Base-by-base conservation (phyloP, 2,329 filamentous ascomycete species). In the Epichloe amarillans region DNA sequence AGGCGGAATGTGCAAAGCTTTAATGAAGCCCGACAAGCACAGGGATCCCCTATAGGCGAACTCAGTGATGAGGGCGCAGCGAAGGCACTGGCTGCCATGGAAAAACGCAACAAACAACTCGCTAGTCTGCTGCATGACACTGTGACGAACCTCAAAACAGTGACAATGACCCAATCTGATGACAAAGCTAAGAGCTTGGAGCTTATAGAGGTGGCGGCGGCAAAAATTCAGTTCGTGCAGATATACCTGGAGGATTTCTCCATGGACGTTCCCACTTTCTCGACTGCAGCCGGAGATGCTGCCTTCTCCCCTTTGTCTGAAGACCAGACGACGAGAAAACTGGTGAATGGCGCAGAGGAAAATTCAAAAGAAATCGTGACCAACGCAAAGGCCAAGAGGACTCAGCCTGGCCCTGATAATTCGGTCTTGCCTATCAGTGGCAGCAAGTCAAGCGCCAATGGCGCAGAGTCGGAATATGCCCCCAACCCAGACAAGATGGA, bases 1-100 rank as follows among this genome's bases (percentile, higher is more conserved):
- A 79, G 79, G 53, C 84, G 85, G 59, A 89, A 88, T 56, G 79
- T 90, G 56, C 78, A 84, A 59, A 77, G 76, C 33, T 72, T 84
- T 35, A 83, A 86, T 55, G 77, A 79, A 51, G 70, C 73, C 2
- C 70, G 74, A 35, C 71, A 68, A 33, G 64, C 68, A 14, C 67
- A 69, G 21, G 67, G 66, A 47, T 62, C 66, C 6, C 61, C 64
- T 11, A 65, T 63, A 42, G 63, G 66, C 40, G 55, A 67, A 1
- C 62, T 70, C 21, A 59, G 58, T 3, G 67, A 72, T 14, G 61
- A 66, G 56, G 62, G 61, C 47, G 57, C 60, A 10, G 55, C 58
- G 44, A 60, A 55, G 23, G 68, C 71, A 1, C 60, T 82, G 14
- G 66, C 69, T 4, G 69, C 72, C 45, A 67, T 88, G 54, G 82